Evolutionary conservation across 2,329 filamentous ascomycete genomes (phyloP), one percentile per base, ranked within the genome.

Genomic region (Neopestalotiopsis sp.): DNA sequence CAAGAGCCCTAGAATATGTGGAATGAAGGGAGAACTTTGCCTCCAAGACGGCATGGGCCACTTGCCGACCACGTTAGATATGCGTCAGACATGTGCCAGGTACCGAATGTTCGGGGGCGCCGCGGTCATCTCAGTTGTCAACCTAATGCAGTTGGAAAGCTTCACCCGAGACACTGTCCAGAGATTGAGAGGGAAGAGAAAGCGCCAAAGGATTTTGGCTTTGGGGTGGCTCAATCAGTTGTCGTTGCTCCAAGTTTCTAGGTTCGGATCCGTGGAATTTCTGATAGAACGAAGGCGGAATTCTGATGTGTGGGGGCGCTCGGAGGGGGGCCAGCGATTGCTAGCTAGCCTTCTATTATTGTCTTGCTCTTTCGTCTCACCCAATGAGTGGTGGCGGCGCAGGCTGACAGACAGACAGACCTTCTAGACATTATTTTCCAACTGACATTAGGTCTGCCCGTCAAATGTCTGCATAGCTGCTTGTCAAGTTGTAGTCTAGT

Each of bases 241-340:
- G 45, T 53, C 45, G n/a, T 10, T 53, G 45, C n/a, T 20, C 45
- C 17, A 53, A 53, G 7, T 53, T 20, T 53, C n/a, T n/a, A 53
- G 45, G 45, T 53, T 53, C 45, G 45, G 45, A 53, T 53, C 45
- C 45, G 45, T 53, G 45, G 45, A 53, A 53, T 53, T n/a, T 53
- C 17, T 17, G 45, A 20, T n/a, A 53, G 45, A 53, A 53, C 17
- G 45, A 53, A 20, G n/a, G 45, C 45, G 17, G 45, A n/a, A n/a
- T 17, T 53, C 7, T 17, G 45, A 20, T 17, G 17, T 53, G 17
- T 53, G 5, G 45, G 45, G 45, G n/a, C 5, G 17, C 9, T 9
- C n/a, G 7, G n/a, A 53, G 17, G 17, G 9, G 45, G 45, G 45
- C 17, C 24, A 28, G 24, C 24, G 24, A 28, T 28, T 28, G 24